Evolutionary conservation across 2,329 filamentous ascomycete species (phyloP).

Genomic region (Pseudogymnoascus sp.): DNA sequence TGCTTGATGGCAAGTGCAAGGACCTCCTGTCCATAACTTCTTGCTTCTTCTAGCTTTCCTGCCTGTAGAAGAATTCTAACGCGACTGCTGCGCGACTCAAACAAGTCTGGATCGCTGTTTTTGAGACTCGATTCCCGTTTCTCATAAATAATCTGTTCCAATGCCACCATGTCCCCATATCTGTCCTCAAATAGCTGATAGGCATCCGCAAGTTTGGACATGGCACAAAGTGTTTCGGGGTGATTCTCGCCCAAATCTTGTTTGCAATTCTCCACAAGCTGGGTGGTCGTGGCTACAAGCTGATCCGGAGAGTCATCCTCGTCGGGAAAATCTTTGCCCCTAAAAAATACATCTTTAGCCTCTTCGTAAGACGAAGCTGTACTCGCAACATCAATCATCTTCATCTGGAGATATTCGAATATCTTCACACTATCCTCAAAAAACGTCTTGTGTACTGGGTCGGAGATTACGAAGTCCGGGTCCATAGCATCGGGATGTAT

Average conservation of each 20-base stretch:
- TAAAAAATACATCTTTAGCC: neutral
- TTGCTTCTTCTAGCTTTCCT: neutral
- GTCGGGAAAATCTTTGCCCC: neutral
- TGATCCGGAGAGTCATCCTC: neutral
- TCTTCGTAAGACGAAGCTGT: neutral
- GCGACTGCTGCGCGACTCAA: neutral
- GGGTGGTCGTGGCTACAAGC: neutral
- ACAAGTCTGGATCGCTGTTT: neutral
- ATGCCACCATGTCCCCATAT: neutral
- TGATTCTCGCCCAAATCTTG: neutral
- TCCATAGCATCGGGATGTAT: neutral
- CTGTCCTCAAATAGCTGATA: neutral
- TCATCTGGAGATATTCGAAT: neutral
- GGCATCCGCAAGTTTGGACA: neutral
- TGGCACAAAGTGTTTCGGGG: neutral
- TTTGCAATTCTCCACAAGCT: neutral
- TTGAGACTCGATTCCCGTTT: neutral
- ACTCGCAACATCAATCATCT: neutral
- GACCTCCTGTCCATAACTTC: neutral
- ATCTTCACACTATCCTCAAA: neutral
- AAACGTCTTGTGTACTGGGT: neutral
- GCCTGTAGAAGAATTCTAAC: neutral
- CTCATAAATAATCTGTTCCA: neutral
- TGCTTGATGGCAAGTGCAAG: neutral
- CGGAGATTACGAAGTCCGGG: neutral